A percentile compares a stretch with the other conserved stretches of the same genome.
Evolutionary conservation across 2,329 filamentous ascomycete genomes (phyloP).

Genomic region (Lachnellula occidentalis): DNA sequence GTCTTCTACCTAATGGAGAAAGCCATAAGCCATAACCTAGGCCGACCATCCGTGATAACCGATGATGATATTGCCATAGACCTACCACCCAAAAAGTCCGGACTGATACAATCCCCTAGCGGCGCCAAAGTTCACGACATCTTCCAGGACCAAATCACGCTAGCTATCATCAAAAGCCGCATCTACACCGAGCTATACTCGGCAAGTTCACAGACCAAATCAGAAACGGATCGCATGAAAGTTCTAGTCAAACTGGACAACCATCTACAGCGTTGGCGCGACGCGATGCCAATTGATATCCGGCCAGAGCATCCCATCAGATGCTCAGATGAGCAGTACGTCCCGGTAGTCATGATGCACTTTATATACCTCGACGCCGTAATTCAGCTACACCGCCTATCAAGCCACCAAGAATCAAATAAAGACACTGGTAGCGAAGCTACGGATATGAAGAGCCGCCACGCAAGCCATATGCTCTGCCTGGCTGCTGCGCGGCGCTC

Average conservation of each 20-base stretch:
- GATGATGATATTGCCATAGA: conserved; percentile 26
- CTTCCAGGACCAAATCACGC: conserved; percentile 12
- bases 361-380: conserved; percentile 22
- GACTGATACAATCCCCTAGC: conserved; percentile 3
- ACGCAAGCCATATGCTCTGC: conserved; percentile 18
- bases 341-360: conserved; percentile 21
- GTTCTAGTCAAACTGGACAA: conserved; percentile 19
- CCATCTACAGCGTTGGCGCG: conserved; percentile 22
- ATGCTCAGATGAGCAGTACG: conserved; percentile 15
- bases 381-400: conserved; percentile 18
- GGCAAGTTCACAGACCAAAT: conserved; percentile 20
- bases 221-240: conserved; percentile 18
- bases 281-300: conserved; percentile 22
- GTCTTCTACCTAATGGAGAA: conserved; percentile 21
- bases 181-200: conserved; percentile 25
- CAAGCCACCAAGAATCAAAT: conserved; percentile 15
- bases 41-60: conserved; percentile 23
- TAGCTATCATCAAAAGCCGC: conserved; percentile 21
- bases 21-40: conserved; percentile 11
- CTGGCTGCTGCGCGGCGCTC: conserved; percentile 18
- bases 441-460: conserved; percentile 2
- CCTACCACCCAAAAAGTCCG: conserved; percentile 15
- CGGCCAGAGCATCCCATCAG: conserved; percentile 19
- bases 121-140: conserved; percentile 14
- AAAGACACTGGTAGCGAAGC: background rate